phyloP scores from a whole-genome alignment of 208 protist genomes.

The Wallacemonas sp. region DNA sequence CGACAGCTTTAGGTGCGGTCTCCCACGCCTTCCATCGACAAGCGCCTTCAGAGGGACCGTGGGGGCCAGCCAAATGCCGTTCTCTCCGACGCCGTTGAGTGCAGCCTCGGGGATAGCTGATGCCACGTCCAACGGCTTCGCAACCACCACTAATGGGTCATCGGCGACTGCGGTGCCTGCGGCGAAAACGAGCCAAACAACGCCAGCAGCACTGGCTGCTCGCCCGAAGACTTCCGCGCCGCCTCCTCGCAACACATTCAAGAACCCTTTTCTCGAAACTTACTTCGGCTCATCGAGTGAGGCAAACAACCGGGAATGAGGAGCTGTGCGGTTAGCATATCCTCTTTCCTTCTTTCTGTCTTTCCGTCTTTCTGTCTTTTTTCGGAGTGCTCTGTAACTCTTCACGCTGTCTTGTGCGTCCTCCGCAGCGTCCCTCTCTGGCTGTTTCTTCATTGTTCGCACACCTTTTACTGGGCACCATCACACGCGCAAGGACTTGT shows the following conservation, averaged over 20 bases:
- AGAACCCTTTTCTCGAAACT: slow-evolving; percentile 46
- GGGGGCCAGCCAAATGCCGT: background rate
- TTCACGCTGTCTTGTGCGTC: background rate
- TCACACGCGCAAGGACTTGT: too few relatives aligned
- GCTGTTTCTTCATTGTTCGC: background rate
- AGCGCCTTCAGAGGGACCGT: background rate
- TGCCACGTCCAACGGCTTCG: slow-evolving; percentile 1
- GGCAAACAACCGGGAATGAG: slow-evolving; percentile 18
- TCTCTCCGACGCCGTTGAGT: slow-evolving; percentile 1
- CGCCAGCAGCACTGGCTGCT: background rate
- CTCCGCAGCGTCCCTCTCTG: background rate
- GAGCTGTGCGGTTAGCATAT: background rate
- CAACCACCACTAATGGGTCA: background rate
- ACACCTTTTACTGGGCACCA: slow-evolving; percentile 17
- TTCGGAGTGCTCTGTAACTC: background rate
- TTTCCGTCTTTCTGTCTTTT: background rate
- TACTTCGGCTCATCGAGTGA: slow-evolving; percentile 30
- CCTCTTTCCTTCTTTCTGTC: background rate
- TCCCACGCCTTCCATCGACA: slow-evolving; percentile 6
- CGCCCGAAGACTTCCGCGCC: slow-evolving; percentile 12
- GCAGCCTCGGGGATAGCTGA: background rate
- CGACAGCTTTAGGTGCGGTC: slow-evolving; percentile 31
- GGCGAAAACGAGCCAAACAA: background rate
- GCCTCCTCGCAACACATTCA: slow-evolving; percentile 31
- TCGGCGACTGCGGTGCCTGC: background rate